Evolutionary conservation across 2,329 filamentous ascomycete genomes (phyloP).

Genomic region (Pseudogymnoascus sp.): DNA sequence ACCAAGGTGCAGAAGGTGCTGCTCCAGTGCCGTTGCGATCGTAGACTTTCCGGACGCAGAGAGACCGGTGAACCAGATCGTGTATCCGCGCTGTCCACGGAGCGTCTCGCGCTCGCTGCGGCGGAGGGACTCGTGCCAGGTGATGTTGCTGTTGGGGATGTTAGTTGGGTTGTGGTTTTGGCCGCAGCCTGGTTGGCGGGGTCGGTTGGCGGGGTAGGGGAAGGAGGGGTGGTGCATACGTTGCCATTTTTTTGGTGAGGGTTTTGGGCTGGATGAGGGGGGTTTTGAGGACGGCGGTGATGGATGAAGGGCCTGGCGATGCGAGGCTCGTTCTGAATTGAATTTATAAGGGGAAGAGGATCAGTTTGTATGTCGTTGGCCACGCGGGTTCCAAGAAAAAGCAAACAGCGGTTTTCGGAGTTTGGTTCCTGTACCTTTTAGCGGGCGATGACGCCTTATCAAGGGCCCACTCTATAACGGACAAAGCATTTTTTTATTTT

Average conservation of each 20-base stretch:
- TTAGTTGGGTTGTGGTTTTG: constrained; percentile 14
- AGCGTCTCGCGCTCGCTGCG: constrained; percentile 64
- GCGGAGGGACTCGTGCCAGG: constrained; percentile 73
- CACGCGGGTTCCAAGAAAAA: constrained; percentile 1
- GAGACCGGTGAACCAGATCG: constrained; percentile 95
- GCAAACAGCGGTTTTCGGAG: not conserved
- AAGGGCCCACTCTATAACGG: not conserved
- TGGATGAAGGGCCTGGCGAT: not conserved
- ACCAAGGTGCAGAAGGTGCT: constrained; percentile 82
- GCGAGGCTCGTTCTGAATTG: not conserved
- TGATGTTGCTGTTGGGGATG: constrained; percentile 65
- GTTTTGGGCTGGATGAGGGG: not conserved
- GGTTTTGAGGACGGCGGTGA: not conserved
- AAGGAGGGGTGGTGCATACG: constrained; percentile 23
- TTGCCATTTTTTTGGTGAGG: constrained; percentile 20
- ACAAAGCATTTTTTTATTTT: not conserved
- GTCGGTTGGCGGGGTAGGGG: constrained; percentile 18
- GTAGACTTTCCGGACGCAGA: constrained; percentile 96
- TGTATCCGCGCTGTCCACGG: constrained; percentile 81
- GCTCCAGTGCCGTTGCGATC: constrained; percentile 90
- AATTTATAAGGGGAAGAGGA: not conserved
- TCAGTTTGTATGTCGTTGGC: not conserved
- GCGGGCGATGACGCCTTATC: constrained; percentile 7
- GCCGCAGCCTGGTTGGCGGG: not conserved
- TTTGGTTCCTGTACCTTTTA: constrained; percentile 5